Conservation (phyloP, 495 filamentous ascomycete species). For the Margaritispora aquatica region DNA sequence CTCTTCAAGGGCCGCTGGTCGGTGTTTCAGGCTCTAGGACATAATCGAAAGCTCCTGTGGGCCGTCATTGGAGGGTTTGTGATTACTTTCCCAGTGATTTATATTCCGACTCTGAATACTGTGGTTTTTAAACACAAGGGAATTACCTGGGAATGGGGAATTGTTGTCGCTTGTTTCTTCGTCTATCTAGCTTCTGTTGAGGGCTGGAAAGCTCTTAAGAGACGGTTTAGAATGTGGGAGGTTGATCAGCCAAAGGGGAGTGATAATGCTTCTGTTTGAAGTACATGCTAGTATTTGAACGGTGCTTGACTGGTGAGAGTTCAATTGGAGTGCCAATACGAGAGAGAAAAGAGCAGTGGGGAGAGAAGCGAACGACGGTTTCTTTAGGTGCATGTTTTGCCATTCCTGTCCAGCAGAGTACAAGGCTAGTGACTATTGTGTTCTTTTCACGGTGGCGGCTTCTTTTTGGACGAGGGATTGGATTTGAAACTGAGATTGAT, state of each 20-base stretch:
- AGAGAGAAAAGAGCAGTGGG: too few relatives aligned
- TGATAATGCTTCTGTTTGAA: not conserved
- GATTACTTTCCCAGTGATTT: slow-evolving; percentile 66
- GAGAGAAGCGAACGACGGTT: too few relatives aligned
- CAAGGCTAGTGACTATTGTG: not conserved
- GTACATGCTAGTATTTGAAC: not conserved
- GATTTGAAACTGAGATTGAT: too few relatives aligned
- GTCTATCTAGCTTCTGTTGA: slow-evolving; percentile 63
- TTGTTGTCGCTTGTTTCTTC: slow-evolving; percentile 50
- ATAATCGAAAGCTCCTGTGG: slow-evolving; percentile 68
- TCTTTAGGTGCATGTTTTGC: too few relatives aligned
- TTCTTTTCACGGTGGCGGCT: not conserved
- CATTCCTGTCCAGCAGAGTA: not conserved
- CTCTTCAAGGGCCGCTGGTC: slow-evolving; percentile 22
- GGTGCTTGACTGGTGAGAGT: not conserved
- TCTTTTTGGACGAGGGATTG: not conserved
- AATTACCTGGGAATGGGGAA: slow-evolving; percentile 68
- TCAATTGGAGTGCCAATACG: too few relatives aligned
- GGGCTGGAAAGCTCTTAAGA: slow-evolving; percentile 61
- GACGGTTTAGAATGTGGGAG: slow-evolving; percentile 22
- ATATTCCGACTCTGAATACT: slow-evolving; percentile 64
- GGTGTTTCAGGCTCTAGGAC: slow-evolving; percentile 50
- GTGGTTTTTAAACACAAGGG: slow-evolving; percentile 64
- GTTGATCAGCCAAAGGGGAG: not conserved
- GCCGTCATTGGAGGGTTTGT: slow-evolving; percentile 62